Evolutionary conservation across 768 basidiomycete genomes (phyloP), one percentile per base, ranked within the genome.

Genomic region (Russula ochroleuca): DNA sequence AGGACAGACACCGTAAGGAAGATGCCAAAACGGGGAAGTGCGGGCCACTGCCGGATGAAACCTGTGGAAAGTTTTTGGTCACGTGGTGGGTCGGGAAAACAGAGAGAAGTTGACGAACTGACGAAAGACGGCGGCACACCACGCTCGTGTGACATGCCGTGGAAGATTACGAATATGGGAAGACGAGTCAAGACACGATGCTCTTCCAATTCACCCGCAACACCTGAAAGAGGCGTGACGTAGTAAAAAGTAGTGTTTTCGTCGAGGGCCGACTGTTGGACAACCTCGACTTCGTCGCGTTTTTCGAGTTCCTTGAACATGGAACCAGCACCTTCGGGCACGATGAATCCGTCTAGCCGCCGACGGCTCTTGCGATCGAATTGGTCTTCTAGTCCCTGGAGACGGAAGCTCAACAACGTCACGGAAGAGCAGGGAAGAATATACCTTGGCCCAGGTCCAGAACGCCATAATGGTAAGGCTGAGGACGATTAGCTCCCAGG

Each of bases 21-120:
- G 41, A 89, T 80, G 82, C 86, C 81, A 31, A 88, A 79, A 3
- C 79, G 77, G 38, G 87, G 87, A n/a, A 90, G 77, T 19, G 85
- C 80, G 23, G 86, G 86, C 83, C 85, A 85, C 69, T 83, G 85
- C 4, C 81, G 78, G 35, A 87, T 74, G 70, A 87, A 85, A 1
- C 81, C 83, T 78, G 53, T 23, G 33, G 21, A 13, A 13, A 54
- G 7, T 54, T 23, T 35, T 47, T 23, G 13, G 9, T 38, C 9
- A 25, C 35, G 3, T 48, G 69, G 70, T 59, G 60, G 14, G 9
- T 10, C 57, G 1, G 13, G n/a, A 37, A 10, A 6, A 28, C 5
- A 28, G 28, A 40, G n/a, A 37, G 19, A 38, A n/a, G 19, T 49
- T 9, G n/a, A 31, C 72, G 23, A 31, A 80, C 81, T 78, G 55